Conservation (phyloP, 2,329 filamentous ascomycete species). For the Knoxdaviesia capensis region DNA sequence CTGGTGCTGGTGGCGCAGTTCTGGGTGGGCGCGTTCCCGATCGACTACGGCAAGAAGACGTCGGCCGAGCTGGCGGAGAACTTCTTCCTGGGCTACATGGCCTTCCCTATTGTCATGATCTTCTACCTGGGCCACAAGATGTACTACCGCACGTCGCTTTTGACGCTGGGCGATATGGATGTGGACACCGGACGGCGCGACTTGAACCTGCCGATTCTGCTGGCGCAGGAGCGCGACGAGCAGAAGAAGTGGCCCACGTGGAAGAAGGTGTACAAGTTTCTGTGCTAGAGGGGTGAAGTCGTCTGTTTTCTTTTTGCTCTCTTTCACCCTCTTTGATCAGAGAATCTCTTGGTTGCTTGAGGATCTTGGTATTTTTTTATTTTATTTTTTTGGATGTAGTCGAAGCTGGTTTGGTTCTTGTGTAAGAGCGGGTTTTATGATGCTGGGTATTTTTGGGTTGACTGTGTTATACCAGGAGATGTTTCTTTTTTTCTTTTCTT, state of each 20-base stretch:
- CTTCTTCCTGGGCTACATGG: constrained; percentile 59
- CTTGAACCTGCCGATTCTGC: constrained; percentile 58
- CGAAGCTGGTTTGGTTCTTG: constrained; percentile 4
- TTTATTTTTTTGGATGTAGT: background rate
- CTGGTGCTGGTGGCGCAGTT: constrained; percentile 68
- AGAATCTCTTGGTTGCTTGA: background rate
- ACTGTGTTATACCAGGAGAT: too few species aligned
- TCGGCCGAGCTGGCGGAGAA: constrained; percentile 28
- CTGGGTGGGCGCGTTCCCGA: constrained; percentile 67
- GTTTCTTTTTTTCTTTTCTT: too few species aligned
- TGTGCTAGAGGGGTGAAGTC: constrained; percentile 44
- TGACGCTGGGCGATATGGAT: constrained; percentile 61
- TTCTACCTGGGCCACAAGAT: constrained; percentile 64
- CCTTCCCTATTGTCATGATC: constrained; percentile 43
- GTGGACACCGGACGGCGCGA: constrained; percentile 69
- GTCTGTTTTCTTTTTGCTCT: background rate
- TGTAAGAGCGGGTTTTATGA: constrained; percentile 5
- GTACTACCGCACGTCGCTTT: constrained; percentile 45
- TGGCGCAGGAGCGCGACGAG: constrained; percentile 66
- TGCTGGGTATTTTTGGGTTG: too few species aligned
- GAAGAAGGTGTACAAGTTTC: constrained; percentile 56
- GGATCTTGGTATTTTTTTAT: background rate
- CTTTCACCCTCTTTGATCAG: background rate
- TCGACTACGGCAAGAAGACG: constrained; percentile 30
- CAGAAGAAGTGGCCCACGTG: constrained; percentile 49